Evolutionary conservation across 2,329 filamentous ascomycete species (phyloP).

Genomic region (Colletotrichum viniferum): DNA sequence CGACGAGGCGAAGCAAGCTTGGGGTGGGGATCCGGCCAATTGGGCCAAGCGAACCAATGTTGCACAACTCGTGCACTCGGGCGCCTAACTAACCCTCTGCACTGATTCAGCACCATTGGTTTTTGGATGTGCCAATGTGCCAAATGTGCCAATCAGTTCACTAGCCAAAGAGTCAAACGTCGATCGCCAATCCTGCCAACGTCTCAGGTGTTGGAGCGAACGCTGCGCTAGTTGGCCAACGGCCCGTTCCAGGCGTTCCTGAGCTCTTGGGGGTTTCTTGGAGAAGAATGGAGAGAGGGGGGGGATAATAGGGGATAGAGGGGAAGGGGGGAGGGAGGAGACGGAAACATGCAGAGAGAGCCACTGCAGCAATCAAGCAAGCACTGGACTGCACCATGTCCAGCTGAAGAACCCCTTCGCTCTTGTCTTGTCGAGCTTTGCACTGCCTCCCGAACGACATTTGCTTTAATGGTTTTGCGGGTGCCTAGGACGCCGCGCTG

Average conservation of each 20-base stretch:
- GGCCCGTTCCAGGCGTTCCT: not conserved
- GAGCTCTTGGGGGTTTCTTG: not conserved
- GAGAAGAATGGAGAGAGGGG: not conserved
- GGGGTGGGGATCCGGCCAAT: not conserved
- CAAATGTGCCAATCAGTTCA: not conserved
- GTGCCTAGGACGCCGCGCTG: not conserved
- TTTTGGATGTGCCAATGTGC: not conserved
- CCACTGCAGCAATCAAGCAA: not conserved
- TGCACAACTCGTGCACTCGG: not conserved
- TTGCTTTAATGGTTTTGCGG: not conserved
- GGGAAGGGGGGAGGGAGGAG: not conserved
- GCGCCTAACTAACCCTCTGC: not conserved
- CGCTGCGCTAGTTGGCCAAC: not conserved
- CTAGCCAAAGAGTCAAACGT: not conserved
- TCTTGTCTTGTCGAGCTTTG: not conserved
- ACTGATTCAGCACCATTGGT: not conserved
- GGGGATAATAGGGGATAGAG: not conserved
- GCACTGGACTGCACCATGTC: not conserved
- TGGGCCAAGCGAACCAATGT: not conserved
- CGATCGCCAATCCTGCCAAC: not conserved
- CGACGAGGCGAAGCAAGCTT: constrained; percentile 3
- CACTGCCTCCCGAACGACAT: not conserved
- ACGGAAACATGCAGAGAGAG: not conserved
- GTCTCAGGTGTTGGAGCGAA: not conserved
- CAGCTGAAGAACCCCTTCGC: not conserved